These are phyloP conservation scores for Mucor piriformis DNA, from an alignment of 371 early-diverging fungal genomes.

Conservation along the genomic window DNA sequence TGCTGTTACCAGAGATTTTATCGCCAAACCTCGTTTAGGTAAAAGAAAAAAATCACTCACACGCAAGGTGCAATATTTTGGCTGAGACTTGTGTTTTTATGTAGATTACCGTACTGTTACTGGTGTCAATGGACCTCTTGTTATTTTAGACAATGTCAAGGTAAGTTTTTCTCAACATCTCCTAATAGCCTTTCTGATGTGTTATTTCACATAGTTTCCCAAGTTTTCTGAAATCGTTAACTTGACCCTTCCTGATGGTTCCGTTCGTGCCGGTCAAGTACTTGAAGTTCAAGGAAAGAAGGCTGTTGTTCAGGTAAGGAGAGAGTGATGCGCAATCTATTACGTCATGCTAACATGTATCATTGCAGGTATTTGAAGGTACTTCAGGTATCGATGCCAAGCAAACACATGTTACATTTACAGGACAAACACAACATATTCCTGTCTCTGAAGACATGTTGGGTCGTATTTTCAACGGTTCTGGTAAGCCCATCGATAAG, in stretches of 20 bases:
- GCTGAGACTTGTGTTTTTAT: neutral
- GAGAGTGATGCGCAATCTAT: neutral
- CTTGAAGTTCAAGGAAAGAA: constrained; percentile 98
- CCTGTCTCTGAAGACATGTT: constrained; percentile 99
- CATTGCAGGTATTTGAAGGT: constrained; percentile 96
- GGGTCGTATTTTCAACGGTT: constrained; percentile 99
- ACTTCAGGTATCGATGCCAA: constrained; percentile 99
- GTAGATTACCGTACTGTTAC: constrained; percentile 98
- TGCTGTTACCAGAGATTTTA: constrained; percentile 89
- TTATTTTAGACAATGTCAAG: constrained; percentile 99
- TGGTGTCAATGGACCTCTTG: constrained; percentile 99
- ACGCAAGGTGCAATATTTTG: neutral
- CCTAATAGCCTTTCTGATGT: too few species aligned
- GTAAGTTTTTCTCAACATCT: constrained; percentile 43
- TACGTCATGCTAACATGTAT: constrained; percentile 4
- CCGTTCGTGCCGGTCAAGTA: constrained; percentile 97
- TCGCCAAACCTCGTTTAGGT: constrained; percentile 91
- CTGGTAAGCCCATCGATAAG: constrained; percentile 98
- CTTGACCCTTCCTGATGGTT: constrained; percentile 97
- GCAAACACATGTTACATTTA: constrained; percentile 96
- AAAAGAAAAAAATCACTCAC: constrained; percentile 5
- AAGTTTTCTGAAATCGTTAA: constrained; percentile 99
- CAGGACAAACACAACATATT: constrained; percentile 97
- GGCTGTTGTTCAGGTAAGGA: constrained; percentile 94
- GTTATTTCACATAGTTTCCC: constrained; percentile 71